Conservation (phyloP, 441 rosid genomes). For the Adansonia gregorii region DNA sequence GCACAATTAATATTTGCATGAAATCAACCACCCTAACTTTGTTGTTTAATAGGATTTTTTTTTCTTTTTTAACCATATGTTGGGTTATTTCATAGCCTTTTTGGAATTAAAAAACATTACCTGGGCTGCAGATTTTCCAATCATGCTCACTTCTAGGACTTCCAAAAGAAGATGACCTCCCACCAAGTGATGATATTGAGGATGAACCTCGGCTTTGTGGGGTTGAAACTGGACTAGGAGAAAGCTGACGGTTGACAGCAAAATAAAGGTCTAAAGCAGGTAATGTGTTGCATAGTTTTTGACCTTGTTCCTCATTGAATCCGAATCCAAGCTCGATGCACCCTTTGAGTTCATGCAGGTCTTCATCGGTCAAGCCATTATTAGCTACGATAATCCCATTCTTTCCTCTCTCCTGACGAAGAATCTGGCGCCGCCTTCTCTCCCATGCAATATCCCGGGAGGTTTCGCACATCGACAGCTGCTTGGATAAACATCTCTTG, state of each 20-base stretch:
- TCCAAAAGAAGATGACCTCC: conserved; percentile 62
- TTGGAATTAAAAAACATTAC: conserved; percentile 35
- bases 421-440: conserved; percentile 71
- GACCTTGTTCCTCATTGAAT: conserved; percentile 80
- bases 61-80: background rate
- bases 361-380: conserved; percentile 71
- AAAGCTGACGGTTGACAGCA: conserved; percentile 78
- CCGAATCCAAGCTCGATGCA: conserved; percentile 97
- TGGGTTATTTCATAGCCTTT: background rate
- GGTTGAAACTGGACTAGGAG: conserved; percentile 68
- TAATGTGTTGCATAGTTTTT: conserved; percentile 67
- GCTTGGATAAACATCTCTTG: conserved; percentile 72
- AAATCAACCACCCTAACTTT: background rate
- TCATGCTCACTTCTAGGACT: conserved; percentile 70
- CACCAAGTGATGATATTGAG: conserved; percentile 42
- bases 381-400: conserved; percentile 30
- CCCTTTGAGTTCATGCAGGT: conserved; percentile 86
- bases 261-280: conserved; percentile 96
- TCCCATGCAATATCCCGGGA: conserved; percentile 83
- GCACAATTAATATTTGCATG: background rate
- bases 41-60: background rate
- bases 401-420: conserved; percentile 49
- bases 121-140: conserved; percentile 82
- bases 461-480: conserved; percentile 81
- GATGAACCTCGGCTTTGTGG: conserved; percentile 55